These are phyloP conservation scores for Forsythia viridissima DNA, from an alignment of 257 asterid genomes.

Conservation along the genomic window DNA sequence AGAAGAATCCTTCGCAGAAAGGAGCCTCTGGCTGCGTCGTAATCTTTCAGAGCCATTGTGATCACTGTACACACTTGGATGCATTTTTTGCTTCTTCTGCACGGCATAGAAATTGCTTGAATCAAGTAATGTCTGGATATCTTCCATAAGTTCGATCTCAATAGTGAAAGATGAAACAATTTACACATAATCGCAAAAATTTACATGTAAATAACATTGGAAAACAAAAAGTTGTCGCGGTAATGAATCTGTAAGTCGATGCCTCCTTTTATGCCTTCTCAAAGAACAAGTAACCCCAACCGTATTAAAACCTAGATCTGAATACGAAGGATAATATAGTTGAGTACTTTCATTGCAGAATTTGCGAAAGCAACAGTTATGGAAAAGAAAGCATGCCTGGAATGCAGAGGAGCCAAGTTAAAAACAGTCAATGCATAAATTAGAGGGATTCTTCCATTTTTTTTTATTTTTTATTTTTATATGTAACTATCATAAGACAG, in stretches of 20 bases:
- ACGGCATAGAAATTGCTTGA: constrained; percentile 22
- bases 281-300: neutral
- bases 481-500: neutral
- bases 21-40: constrained; percentile 76
- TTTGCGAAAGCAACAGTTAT: neutral
- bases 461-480: no score
- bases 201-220: neutral
- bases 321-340: neutral
- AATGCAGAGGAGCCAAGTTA: neutral
- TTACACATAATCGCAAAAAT: neutral
- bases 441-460: neutral
- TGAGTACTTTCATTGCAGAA: neutral
- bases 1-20: constrained; percentile 49
- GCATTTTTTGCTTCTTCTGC: constrained; percentile 84
- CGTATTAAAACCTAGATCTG: neutral
- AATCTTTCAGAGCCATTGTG: constrained; percentile 42
- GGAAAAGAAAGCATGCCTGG: neutral
- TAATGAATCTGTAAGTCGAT: neutral
- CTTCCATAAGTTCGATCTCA: neutral
- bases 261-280: neutral
- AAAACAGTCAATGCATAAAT: neutral
- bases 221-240: neutral
- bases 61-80: constrained; percentile 74
- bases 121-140: constrained; percentile 17
- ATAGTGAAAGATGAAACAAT: neutral